phyloP scores from a whole-genome alignment of 2,329 filamentous ascomycete genomes.

The Pseudopithomyces maydicus region DNA sequence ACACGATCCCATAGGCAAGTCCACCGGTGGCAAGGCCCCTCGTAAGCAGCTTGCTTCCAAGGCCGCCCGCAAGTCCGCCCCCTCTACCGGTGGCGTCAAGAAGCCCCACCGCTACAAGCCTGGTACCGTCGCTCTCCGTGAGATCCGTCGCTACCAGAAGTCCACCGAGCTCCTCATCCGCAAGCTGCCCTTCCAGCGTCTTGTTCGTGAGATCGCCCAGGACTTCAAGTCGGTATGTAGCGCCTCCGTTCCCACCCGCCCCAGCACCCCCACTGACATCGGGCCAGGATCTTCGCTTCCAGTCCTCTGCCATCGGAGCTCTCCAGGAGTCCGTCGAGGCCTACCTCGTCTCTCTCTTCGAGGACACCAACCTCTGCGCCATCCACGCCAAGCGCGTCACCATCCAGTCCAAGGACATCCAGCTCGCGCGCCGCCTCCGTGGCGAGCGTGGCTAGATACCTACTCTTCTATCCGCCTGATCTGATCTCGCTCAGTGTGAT shows the following conservation, averaged over 20 bases:
- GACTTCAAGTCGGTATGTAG: constrained; percentile 56
- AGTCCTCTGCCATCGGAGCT: constrained; percentile 91
- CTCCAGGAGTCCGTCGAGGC: constrained; percentile 96
- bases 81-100: constrained; percentile 80
- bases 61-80: constrained; percentile 97
- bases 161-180: constrained; percentile 84
- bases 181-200: constrained; percentile 79
- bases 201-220: constrained; percentile 77
- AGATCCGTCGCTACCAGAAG: constrained; percentile 90
- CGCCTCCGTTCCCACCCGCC: not conserved
- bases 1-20: constrained; percentile 65
- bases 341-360: constrained; percentile 94
- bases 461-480: constrained; percentile 24
- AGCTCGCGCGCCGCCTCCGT: constrained; percentile 71
- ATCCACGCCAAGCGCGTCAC: constrained; percentile 97
- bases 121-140: constrained; percentile 80
- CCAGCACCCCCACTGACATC: not conserved
- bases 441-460: constrained; percentile 58
- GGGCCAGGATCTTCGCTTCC: constrained; percentile 78
- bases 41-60: constrained; percentile 99
- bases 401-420: constrained; percentile 96
- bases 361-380: constrained; percentile 93
- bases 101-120: constrained; percentile 62
- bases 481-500: constrained; percentile 28
- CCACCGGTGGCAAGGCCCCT: constrained; percentile 73